A percentile compares a stretch with the other conserved stretches of the same genome.
Evolutionary conservation across 257 asterid genomes (phyloP).

Genomic region (Galeopsis tetrahit): DNA sequence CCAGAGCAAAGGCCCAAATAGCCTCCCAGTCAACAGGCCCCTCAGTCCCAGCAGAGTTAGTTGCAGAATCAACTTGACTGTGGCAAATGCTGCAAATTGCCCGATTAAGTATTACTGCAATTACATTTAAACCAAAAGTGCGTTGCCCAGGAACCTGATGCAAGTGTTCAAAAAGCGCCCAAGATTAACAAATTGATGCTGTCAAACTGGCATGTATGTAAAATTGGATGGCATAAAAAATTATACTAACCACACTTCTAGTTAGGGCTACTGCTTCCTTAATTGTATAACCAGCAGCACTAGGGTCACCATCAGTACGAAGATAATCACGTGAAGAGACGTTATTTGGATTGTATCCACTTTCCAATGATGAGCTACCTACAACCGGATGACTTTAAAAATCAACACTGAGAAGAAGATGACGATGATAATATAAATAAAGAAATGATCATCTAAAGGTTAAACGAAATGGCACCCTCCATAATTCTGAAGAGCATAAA

Average conservation of each 20-base stretch:
- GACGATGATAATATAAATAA: background rate
- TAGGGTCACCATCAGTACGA: slow-evolving; percentile 98
- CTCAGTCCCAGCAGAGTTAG: slow-evolving; percentile 39
- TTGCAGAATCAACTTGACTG: slow-evolving; percentile 47
- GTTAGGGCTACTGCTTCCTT: slow-evolving; percentile 85
- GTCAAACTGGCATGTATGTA: slow-evolving; percentile 9
- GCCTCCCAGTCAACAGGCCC: slow-evolving; percentile 84
- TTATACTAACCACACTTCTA: slow-evolving; percentile 83
- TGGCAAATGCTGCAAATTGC: slow-evolving; percentile 54
- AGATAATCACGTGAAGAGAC: slow-evolving; percentile 80
- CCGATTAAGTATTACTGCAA: slow-evolving; percentile 70
- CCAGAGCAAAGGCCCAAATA: slow-evolving; percentile 96
- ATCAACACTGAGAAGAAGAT: slow-evolving; percentile 24
- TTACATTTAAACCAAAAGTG: slow-evolving; percentile 75
- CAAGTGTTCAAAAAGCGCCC: slow-evolving; percentile 32
- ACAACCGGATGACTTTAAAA: slow-evolving; percentile 30
- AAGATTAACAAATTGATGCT: slow-evolving; percentile 34
- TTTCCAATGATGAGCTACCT: slow-evolving; percentile 51
- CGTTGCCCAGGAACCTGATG: slow-evolving; percentile 93
- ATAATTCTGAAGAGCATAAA: background rate
- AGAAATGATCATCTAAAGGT: background rate
- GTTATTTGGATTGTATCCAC: slow-evolving; percentile 55
- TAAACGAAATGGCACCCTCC: background rate
- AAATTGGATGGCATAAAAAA: slow-evolving; percentile 25
- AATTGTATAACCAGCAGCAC: slow-evolving; percentile 91